These are phyloP conservation scores for Dactylorhiza incarnata DNA, from an alignment of 106 monocot genomes.

Conservation along the genomic window DNA sequence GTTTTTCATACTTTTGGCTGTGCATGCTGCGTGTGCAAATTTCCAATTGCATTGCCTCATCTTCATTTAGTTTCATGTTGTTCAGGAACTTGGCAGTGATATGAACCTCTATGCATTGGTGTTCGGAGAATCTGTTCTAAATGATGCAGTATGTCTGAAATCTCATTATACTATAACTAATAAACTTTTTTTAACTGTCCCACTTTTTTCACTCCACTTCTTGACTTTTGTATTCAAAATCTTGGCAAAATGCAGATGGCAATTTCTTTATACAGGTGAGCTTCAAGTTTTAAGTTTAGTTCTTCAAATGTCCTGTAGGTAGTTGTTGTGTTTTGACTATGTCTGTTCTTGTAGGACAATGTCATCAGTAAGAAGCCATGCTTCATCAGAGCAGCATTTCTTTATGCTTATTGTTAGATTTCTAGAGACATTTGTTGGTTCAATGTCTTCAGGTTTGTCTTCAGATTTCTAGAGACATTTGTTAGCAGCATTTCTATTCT, in stretches of 20 bases:
- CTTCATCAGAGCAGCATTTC: constrained; percentile 52
- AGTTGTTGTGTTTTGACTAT: neutral
- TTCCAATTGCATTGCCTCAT: neutral
- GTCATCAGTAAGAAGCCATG: constrained; percentile 81
- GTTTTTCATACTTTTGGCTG: neutral
- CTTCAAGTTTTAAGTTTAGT: constrained; percentile 8
- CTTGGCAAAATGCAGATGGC: constrained; percentile 60
- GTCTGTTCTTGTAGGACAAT: constrained; percentile 55
- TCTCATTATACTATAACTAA: neutral
- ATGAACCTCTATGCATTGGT: constrained; percentile 94
- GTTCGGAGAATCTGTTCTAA: constrained; percentile 97
- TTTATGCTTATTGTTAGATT: constrained; percentile 66
- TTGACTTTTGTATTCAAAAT: constrained; percentile 2
- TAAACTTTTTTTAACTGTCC: neutral
- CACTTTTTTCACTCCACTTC: neutral
- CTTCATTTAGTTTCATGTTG: neutral
- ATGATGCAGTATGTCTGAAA: constrained; percentile 75
- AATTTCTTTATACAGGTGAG: constrained; percentile 96
- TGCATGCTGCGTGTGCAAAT: neutral
- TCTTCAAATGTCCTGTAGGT: neutral
- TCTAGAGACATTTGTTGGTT: constrained; percentile 98
- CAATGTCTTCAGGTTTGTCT: constrained; percentile 85
- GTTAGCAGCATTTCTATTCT: constrained; percentile 65
- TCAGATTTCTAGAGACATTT: constrained; percentile 96
- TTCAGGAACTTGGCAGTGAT: constrained; percentile 94